These are phyloP conservation scores for Narthecium ossifragum DNA, from an alignment of 106 monocot genomes.

Conservation along the genomic window DNA sequence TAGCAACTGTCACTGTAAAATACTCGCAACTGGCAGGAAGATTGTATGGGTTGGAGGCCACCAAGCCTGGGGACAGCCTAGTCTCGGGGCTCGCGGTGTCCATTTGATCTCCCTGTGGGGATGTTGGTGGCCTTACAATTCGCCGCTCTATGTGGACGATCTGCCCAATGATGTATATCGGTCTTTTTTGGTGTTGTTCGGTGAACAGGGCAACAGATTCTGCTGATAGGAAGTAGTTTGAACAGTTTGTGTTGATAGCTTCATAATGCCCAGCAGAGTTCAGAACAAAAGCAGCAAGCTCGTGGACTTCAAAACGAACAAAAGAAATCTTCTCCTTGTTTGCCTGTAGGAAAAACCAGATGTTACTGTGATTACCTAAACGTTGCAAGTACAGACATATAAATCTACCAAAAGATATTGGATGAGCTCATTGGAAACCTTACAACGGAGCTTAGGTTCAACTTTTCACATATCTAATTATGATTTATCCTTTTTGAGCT, in stretches of 20 bases:
- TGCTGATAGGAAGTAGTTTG: constrained; percentile 84
- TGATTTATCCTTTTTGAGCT: no score
- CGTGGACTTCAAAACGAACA: constrained; percentile 72
- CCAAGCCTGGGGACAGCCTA: constrained; percentile 5
- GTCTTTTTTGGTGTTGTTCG: constrained; percentile 43
- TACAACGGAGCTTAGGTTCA: no score
- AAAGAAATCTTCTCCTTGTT: constrained; percentile 94
- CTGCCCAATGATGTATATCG: constrained; percentile 78
- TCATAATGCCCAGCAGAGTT: constrained; percentile 68
- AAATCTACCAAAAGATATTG: no score
- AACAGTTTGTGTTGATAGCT: constrained; percentile 61
- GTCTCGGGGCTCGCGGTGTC: constrained; percentile 12
- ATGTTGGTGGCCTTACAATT: constrained; percentile 17
- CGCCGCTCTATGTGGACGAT: constrained; percentile 84
- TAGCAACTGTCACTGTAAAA: constrained; percentile 89
- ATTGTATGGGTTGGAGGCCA: constrained; percentile 50
- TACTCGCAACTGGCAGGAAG: constrained; percentile 85
- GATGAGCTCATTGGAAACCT: no score
- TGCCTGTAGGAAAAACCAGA: constrained; percentile 34
- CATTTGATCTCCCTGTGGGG: constrained; percentile 19
- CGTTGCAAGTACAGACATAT: no score
- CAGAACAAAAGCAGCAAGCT: constrained; percentile 80
- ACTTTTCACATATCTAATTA: no score
- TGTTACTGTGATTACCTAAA: neutral
- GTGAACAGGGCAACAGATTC: constrained; percentile 92